These are phyloP conservation scores for Acacia pycnantha DNA, from an alignment of 331 rosid genomes.

Conservation along the genomic window DNA sequence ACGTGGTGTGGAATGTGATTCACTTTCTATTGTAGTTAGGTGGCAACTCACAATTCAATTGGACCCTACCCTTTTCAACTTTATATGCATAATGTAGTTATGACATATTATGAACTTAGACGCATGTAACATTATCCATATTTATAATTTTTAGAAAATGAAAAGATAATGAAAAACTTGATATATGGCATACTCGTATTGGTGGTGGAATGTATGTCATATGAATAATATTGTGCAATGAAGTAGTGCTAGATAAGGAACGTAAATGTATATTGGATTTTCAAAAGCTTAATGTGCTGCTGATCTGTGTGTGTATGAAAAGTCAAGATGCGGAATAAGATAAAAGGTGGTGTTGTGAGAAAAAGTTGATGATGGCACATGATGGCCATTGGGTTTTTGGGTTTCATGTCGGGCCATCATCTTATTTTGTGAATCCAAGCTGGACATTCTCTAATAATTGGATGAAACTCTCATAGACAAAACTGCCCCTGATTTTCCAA, in stretches of 20 bases:
- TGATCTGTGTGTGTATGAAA: slow-evolving; percentile 12
- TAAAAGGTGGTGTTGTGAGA: slow-evolving; percentile 11
- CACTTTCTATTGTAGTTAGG: slow-evolving; percentile 2
- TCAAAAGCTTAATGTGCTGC: background rate
- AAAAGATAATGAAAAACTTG: background rate
- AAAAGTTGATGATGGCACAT: slow-evolving; percentile 44
- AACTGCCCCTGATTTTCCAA: slow-evolving; percentile 1
- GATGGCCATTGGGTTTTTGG: slow-evolving; percentile 30
- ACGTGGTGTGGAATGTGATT: slow-evolving; percentile 41
- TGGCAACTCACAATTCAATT: slow-evolving; percentile 22
- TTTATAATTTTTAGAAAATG: background rate
- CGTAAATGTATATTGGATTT: slow-evolving; percentile 29
- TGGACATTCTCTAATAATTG: slow-evolving; percentile 47
- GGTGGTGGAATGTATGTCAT: slow-evolving; percentile 41
- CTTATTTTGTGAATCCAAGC: slow-evolving; percentile 9
- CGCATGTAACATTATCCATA: background rate
- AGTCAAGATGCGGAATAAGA: slow-evolving; percentile 33
- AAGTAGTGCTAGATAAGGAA: slow-evolving; percentile 38
- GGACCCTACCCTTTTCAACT: slow-evolving; percentile 22
- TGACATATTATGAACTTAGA: background rate
- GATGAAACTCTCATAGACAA: slow-evolving; percentile 12
- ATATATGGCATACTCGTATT: slow-evolving; percentile 16
- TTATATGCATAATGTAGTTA: background rate
- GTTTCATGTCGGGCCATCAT: slow-evolving; percentile 39
- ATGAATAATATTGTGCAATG: slow-evolving; percentile 17